A percentile compares a stretch with the other conserved stretches of the same genome.
Conservation (phyloP, 768 basidiomycete species). For the Tubosaeta brunneosetosa region DNA sequence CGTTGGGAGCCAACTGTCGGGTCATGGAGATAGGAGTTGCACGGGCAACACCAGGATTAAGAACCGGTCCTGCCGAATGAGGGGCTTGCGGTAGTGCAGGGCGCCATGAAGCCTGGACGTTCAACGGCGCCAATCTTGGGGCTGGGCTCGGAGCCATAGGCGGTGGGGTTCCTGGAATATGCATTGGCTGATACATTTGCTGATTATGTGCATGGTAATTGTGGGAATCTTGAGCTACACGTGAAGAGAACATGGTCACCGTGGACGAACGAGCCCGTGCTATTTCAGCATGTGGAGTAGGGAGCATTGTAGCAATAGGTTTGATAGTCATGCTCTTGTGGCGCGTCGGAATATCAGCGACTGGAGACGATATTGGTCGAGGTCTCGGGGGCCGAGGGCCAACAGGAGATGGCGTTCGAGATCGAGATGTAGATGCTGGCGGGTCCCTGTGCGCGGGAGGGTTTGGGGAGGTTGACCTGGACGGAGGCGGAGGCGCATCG, state of each 20-base stretch:
- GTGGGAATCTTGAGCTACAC: conserved; percentile 26
- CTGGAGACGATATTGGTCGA: conserved; percentile 29
- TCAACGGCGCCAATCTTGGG: conserved; percentile 4
- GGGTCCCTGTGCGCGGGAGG: conserved; percentile 10
- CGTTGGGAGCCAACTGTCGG: conserved; percentile 2
- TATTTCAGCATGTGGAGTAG: conserved; percentile 20
- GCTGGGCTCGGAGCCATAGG: neutral
- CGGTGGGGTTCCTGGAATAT: conserved; percentile 20
- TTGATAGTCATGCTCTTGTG: conserved; percentile 31
- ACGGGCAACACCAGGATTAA: conserved; percentile 12
- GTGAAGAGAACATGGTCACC: conserved; percentile 22
- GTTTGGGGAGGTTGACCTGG: conserved; percentile 28
- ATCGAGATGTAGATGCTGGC: conserved; percentile 29
- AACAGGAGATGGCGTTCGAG: conserved; percentile 45
- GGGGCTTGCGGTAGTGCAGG: conserved; percentile 8
- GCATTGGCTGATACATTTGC: conserved; percentile 30
- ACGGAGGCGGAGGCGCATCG: conserved; percentile 26
- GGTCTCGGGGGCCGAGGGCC: conserved; percentile 42
- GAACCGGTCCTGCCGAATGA: conserved; percentile 12
- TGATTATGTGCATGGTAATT: conserved; percentile 31
- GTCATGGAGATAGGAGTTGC: conserved; percentile 11
- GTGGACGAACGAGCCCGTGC: conserved; percentile 28
- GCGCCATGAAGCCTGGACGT: conserved; percentile 14
- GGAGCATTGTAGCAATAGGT: conserved; percentile 15
- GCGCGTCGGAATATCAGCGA: conserved; percentile 23